phyloP scores from a whole-genome alignment of 192 early-diverging fungal species.

The Tieghemiomyces parasiticus region DNA sequence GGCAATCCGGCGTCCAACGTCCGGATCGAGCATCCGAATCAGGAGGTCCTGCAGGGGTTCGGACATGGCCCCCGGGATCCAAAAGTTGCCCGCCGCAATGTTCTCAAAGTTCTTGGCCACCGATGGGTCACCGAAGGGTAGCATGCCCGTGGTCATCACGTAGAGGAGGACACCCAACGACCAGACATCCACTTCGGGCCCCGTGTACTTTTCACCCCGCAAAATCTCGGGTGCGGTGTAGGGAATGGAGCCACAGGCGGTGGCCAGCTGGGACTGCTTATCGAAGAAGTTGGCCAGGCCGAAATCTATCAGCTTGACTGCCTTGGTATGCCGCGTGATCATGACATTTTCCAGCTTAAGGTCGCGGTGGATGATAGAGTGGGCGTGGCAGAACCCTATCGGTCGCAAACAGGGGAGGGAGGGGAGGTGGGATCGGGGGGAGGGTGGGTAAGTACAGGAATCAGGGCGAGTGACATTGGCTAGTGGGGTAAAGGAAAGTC shows the following conservation, averaged over 20 bases:
- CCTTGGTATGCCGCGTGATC: conserved; percentile 28
- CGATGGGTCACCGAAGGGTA: conserved; percentile 39
- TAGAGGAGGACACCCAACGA: conserved; percentile 85
- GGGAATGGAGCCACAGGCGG: conserved; percentile 87
- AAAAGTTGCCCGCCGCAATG: conserved; percentile 36
- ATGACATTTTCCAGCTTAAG: conserved; percentile 85
- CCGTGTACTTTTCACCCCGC: conserved; percentile 73
- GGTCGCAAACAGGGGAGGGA: not conserved
- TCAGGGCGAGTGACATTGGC: too few species aligned
- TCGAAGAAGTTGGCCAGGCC: conserved; percentile 76
- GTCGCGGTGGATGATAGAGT: conserved; percentile 70
- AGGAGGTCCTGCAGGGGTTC: conserved; percentile 24
- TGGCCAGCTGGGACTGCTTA: conserved; percentile 43
- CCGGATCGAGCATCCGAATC: conserved; percentile 27
- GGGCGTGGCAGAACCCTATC: conserved; percentile 35
- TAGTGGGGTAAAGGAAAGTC: too few species aligned
- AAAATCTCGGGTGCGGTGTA: conserved; percentile 88
- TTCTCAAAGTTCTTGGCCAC: conserved; percentile 32
- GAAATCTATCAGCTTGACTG: conserved; percentile 83
- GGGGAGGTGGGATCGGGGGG: too few species aligned
- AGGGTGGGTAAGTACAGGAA: too few species aligned
- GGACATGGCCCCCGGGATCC: conserved; percentile 21
- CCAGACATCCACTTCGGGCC: conserved; percentile 95
- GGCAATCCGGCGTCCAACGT: conserved; percentile 17
- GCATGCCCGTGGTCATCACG: conserved; percentile 61